Base-by-base conservation (phyloP, 148 eudicot genomes). In the Chenopodium quinoa region DNA sequence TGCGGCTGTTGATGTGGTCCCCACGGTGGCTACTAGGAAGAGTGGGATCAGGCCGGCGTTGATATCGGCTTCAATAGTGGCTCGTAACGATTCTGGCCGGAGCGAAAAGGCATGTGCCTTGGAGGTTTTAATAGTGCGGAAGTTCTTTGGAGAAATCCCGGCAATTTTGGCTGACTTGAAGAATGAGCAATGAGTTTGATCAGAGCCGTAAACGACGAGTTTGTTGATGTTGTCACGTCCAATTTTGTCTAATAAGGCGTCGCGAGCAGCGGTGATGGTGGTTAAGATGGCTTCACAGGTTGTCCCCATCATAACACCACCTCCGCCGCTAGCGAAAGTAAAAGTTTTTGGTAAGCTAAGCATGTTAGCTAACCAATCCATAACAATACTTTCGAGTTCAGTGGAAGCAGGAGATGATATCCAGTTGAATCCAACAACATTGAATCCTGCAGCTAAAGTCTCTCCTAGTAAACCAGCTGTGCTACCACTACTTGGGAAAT, bases 221-320 rank as follows among this genome's bases (percentile, higher is more conserved):
- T 88, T 90, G 67, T 81, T 81, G 46, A 89, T 82, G 31, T 79
- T 79, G 0, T 86, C 88, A 2, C 82, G 52, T 0, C 90, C 90
- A 8, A 82, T 70, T 44, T 32, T 68, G 0, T 79, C 73, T 7
- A 90, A 40, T 0, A 81, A n/a, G 1, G 79, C 73, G 63, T 90
- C 92, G 7, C 92, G 70, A 0, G 92, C 88, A 0, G 92, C 90
- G 1, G 82, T 77, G 0, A 90, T 79, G 17, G 89, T 86, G 32
- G 87, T 82, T 0, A 90, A 50, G 5, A 90, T 73, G 20, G 92
- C 90, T 75, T 88, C 92, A 37, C 92, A 86, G 9, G 92, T 88
- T 70, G 92, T 90, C 6, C 92, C 92, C 73, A 86, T 83, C 82
- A 90, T 79, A 22, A 88, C 90, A 0, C 92, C 92, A 31, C 92